Evolutionary conservation across 1,284 basidiomycete genomes (phyloP), one percentile per base, ranked within the genome.

Genomic region (Mycosarcoma mackinlayi): DNA sequence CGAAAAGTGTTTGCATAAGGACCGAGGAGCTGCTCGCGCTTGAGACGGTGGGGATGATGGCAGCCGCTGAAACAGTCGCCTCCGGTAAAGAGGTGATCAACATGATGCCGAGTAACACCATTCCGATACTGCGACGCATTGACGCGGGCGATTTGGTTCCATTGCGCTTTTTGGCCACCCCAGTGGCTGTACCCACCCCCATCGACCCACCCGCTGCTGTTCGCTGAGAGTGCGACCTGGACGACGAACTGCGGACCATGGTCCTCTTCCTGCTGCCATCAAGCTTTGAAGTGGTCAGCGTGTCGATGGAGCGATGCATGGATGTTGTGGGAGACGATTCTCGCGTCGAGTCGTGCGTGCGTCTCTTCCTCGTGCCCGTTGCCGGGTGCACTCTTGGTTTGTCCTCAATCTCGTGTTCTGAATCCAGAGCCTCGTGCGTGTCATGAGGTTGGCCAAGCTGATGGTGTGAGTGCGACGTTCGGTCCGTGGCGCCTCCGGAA

Each of bases 71-170:
- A 8, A 44, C 34, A 23, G 44, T 42, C 2, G 39, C 11, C 14
- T 50, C 34, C 0, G 64, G 64, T 0, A 63, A 33, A 4, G 60
- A 52, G 16, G 49, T 46, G 39, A 72, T 16, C 35, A 73, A 49
- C 50, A 69, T 52, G 38, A 69, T 44, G 13, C 70, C 70, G 6
- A 73, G 39, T 1, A 73, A 47, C 8, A 59, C 61, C 65, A 73
- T 68, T 11, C 65, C 61, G 30, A 73, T 58, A 24, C 48, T 55
- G 11, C 65, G n/a, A 6, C 69, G 59, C 40, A 67, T 53, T 2
- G 67, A 64, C 2, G 61, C 51, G 1, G 67, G 67, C 3, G 56
- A 60, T 18, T 65, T 70, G 18, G 67, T 57, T 3, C 66, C 56
- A 16, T 27, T 48, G 6, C 60, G 45, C 11, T 56, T 60, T 28